These are phyloP conservation scores for Fusarium sp. DNA, from an alignment of 2,329 filamentous ascomycete genomes.

Conservation along the genomic window DNA sequence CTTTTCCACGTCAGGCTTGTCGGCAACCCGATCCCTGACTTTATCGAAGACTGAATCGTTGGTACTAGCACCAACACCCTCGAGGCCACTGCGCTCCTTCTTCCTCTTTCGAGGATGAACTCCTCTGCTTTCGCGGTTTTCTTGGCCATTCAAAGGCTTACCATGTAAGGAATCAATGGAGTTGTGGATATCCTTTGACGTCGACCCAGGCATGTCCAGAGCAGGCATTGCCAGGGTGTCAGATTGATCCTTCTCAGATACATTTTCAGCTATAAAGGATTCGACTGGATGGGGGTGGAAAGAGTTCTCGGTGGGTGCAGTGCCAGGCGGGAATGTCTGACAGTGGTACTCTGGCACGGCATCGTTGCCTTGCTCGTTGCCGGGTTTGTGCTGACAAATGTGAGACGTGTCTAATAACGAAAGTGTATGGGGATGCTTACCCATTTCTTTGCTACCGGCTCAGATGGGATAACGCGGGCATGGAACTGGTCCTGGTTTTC, in stretches of 20 bases:
- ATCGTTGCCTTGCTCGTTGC: conserved; percentile 2
- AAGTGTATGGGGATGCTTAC: accelerated
- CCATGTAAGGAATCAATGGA: background rate
- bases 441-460: background rate
- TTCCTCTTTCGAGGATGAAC: conserved; percentile 16
- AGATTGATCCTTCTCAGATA: background rate
- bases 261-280: background rate
- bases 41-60: background rate
- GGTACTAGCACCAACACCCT: background rate
- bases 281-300: background rate
- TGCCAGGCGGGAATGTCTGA: background rate
- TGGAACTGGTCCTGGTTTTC: background rate
- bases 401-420: accelerated
- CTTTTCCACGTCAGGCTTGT: conserved; percentile 6
- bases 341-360: background rate
- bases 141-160: background rate
- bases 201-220: background rate
- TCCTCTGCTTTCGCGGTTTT: conserved; percentile 8
- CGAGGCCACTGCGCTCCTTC: conserved; percentile 1
- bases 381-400: background rate
- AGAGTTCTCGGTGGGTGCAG: background rate
- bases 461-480: background rate
- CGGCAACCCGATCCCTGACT: conserved; percentile 3
- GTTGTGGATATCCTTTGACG: conserved; percentile 11
- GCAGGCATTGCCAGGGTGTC: background rate